These are phyloP conservation scores for Barnettozyma siamensis DNA, from an alignment of 805 yeast species.

Conservation along the genomic window DNA sequence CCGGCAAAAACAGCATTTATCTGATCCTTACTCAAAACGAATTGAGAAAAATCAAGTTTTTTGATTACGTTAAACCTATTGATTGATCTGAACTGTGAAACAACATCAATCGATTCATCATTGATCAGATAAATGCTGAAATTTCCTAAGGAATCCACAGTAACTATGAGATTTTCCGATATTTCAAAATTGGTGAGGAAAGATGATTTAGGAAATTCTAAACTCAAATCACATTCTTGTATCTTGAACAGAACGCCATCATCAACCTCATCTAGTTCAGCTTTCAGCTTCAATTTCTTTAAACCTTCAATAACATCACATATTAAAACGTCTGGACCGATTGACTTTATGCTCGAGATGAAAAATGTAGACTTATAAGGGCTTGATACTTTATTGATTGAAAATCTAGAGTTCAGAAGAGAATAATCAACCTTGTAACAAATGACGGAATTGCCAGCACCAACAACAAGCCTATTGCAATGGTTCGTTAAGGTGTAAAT, in stretches of 20 bases:
- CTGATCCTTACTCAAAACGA: background rate
- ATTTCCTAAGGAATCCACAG: conserved; percentile 18
- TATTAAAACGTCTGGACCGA: conserved; percentile 18
- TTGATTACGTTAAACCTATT: conserved; percentile 23
- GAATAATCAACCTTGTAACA: conserved; percentile 30
- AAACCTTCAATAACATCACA: conserved; percentile 18
- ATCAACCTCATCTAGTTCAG: conserved; percentile 7
- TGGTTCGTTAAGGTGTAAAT: conserved; percentile 26
- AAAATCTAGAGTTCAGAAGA: conserved; percentile 29
- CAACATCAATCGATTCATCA: background rate
- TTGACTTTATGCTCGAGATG: conserved; percentile 13
- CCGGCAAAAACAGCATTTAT: conserved; percentile 3
- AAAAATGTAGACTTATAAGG: conserved; percentile 11
- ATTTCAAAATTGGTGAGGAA: conserved; percentile 16
- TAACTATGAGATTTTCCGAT: conserved; percentile 6
- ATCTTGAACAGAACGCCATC: conserved; percentile 14
- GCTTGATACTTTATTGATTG: conserved; percentile 23
- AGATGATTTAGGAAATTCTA: conserved; percentile 5
- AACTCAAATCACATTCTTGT: conserved; percentile 1
- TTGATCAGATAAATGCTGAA: conserved; percentile 4
- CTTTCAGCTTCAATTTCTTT: conserved; percentile 10
- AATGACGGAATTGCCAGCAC: conserved; percentile 27
- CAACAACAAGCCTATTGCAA: conserved; percentile 25
- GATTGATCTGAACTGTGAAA: conserved; percentile 17
- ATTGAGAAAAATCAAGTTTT: background rate